phyloP scores from a whole-genome alignment of 768 basidiomycete genomes.

The Hydnomerulius pinastri region DNA sequence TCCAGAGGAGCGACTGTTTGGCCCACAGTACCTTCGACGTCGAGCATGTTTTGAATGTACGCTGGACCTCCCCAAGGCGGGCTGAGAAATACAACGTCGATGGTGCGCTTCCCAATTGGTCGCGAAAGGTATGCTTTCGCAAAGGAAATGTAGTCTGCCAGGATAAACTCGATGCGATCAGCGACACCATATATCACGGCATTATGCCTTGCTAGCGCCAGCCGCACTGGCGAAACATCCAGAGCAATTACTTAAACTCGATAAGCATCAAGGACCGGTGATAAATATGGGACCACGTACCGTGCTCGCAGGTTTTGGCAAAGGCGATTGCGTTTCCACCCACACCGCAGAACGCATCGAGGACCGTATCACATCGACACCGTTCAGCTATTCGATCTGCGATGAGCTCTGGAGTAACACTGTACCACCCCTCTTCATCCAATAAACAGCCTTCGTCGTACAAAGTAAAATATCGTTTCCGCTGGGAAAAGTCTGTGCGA shows the following conservation, averaged over 20 bases:
- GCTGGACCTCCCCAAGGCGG: conserved; percentile 95
- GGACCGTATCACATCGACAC: conserved; percentile 79
- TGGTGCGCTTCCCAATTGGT: conserved; percentile 43
- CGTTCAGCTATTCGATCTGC: conserved; percentile 92
- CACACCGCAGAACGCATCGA: conserved; percentile 97
- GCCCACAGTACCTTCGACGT: not conserved
- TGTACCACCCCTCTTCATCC: conserved; percentile 98
- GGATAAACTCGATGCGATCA: conserved; percentile 92
- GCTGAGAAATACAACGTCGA: conserved; percentile 91
- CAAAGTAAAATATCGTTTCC: conserved; percentile 77
- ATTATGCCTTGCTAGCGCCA: conserved; percentile 91
- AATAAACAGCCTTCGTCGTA: conserved; percentile 83
- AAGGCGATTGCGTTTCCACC: conserved; percentile 98
- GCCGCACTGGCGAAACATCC: conserved; percentile 80
- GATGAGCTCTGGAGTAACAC: conserved; percentile 92
- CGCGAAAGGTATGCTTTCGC: conserved; percentile 52
- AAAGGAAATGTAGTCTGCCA: conserved; percentile 83
- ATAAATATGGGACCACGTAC: conserved; percentile 44
- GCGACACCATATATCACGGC: conserved; percentile 93
- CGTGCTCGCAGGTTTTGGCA: conserved; percentile 92
- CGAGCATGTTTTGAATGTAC: conserved; percentile 44
- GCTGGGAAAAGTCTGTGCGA: conserved; percentile 80
- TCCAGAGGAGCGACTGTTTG: conserved; percentile 8
- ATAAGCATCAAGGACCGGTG: not conserved
- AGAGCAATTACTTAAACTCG: conserved; percentile 82